These are phyloP conservation scores for Globisporangium cederbergense DNA, from an alignment of 352 stramenopile genomes.

Conservation along the genomic window DNA sequence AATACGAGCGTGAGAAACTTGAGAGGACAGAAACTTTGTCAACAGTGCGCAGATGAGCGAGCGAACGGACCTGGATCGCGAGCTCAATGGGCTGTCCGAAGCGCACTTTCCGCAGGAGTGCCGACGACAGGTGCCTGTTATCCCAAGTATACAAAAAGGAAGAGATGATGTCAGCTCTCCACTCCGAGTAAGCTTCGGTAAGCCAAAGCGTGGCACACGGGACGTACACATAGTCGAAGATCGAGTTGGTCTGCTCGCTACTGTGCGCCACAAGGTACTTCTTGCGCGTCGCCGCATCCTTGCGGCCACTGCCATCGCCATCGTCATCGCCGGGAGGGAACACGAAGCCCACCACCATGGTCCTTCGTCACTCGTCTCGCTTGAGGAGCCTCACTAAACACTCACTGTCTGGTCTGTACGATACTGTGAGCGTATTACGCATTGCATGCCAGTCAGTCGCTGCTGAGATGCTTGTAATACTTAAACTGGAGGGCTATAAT, in stretches of 20 bases:
- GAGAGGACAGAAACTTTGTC: neutral
- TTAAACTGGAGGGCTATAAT: neutral
- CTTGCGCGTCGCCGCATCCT: conserved; percentile 10
- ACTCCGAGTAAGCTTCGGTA: too few species aligned
- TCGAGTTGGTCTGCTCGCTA: conserved; percentile 33
- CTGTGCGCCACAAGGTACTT: conserved; percentile 31
- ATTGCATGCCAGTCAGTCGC: neutral
- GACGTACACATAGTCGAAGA: conserved; percentile 69
- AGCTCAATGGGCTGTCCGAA: conserved; percentile 49
- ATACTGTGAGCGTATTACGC: neutral
- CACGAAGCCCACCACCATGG: conserved; percentile 8
- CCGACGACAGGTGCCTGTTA: conserved; percentile 45
- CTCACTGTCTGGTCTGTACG: neutral
- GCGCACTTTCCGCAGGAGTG: conserved; percentile 52
- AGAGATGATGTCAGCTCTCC: too few species aligned
- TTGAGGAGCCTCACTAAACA: neutral
- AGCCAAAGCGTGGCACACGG: too few species aligned
- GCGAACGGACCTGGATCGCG: conserved; percentile 29
- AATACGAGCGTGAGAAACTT: neutral
- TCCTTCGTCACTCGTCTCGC: neutral
- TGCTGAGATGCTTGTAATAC: neutral
- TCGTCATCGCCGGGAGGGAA: conserved; percentile 10
- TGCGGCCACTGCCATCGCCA: neutral
- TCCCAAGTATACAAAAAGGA: too few species aligned
- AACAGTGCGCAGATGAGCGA: neutral